These are phyloP conservation scores for Mycena olivaceomarginata DNA, from an alignment of 768 basidiomycete genomes.

Conservation along the genomic window DNA sequence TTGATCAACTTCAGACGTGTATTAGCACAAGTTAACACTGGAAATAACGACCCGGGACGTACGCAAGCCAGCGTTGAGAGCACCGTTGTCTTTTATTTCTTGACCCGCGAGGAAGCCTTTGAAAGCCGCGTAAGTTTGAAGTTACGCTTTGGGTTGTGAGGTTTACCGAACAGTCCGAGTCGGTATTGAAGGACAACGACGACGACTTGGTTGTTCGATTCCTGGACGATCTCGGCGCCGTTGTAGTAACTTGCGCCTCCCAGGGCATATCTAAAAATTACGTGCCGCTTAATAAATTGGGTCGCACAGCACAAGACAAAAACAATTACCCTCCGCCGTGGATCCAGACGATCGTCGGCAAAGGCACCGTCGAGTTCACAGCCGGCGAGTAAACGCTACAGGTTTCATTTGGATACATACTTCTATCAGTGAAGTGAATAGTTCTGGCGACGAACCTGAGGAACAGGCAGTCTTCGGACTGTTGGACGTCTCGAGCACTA, in stretches of 20 bases:
- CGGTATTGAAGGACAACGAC: slow-evolving; percentile 36
- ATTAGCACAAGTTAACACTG: not conserved
- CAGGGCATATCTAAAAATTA: slow-evolving; percentile 14
- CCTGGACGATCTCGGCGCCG: slow-evolving; percentile 39
- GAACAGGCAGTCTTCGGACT: slow-evolving; percentile 56
- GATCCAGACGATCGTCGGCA: slow-evolving; percentile 46
- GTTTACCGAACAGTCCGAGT: slow-evolving; percentile 12
- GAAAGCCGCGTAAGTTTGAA: not conserved
- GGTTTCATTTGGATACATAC: not conserved
- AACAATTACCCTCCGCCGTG: slow-evolving; percentile 44
- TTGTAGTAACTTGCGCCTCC: slow-evolving; percentile 29
- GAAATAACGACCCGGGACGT: slow-evolving; percentile 40
- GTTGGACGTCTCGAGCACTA: slow-evolving; percentile 32
- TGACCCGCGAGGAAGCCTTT: slow-evolving; percentile 66
- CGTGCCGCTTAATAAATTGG: not conserved
- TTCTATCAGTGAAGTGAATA: not conserved
- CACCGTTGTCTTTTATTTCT: slow-evolving; percentile 63
- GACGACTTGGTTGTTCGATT: slow-evolving; percentile 38
- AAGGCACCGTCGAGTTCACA: slow-evolving; percentile 10
- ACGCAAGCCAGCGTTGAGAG: slow-evolving; percentile 69
- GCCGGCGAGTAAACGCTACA: slow-evolving; percentile 38
- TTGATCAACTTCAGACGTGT: slow-evolving; percentile 59
- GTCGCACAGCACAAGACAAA: too few species aligned
- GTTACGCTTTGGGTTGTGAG: not conserved
- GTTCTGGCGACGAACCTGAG: slow-evolving; percentile 47